Conservation (phyloP, 1,139 yeast genomes). For the Lodderomyces elongisporus region DNA sequence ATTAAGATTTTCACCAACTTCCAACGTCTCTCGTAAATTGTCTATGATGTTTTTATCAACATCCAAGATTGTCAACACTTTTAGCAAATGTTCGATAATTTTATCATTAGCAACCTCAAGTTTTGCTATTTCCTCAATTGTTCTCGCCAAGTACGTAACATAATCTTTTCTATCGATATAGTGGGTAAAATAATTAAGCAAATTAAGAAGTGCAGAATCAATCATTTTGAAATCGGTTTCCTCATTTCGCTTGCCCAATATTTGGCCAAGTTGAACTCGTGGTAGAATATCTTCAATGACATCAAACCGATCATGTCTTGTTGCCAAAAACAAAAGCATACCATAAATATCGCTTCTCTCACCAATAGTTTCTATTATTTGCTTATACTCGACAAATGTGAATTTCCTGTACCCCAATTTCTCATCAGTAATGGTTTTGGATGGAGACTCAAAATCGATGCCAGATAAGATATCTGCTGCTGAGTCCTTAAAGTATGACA, state of each 20-base stretch:
- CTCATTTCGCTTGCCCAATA: conserved; percentile 4
- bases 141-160: conserved; percentile 6
- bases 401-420: conserved; percentile 15
- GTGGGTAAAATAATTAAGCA: conserved; percentile 13
- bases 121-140: conserved; percentile 6
- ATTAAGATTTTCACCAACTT: too few relatives aligned
- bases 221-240: conserved; percentile 4
- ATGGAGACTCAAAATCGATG: too few relatives aligned
- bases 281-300: conserved; percentile 14
- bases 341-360: conserved; percentile 7
- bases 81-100: conserved; percentile 10
- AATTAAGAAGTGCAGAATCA: conserved; percentile 12
- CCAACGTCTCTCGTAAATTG: too few relatives aligned
- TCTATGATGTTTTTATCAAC: conserved; percentile 10
- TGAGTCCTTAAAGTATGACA: conserved; percentile 31
- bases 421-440: conserved; percentile 4
- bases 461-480: conserved; percentile 14
- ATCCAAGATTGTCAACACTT: conserved; percentile 8
- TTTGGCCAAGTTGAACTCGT: conserved; percentile 7
- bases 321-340: conserved; percentile 22
- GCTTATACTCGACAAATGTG: conserved; percentile 17
- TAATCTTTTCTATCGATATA: conserved; percentile 8
- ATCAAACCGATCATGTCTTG: conserved; percentile 19
- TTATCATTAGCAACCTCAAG: conserved; percentile 4
- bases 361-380: conserved; percentile 11